Evolutionary conservation across 371 early-diverging fungal species (phyloP), one percentile per base, ranked within the genome.

Genomic region (Apophysomyces ossiformis): DNA sequence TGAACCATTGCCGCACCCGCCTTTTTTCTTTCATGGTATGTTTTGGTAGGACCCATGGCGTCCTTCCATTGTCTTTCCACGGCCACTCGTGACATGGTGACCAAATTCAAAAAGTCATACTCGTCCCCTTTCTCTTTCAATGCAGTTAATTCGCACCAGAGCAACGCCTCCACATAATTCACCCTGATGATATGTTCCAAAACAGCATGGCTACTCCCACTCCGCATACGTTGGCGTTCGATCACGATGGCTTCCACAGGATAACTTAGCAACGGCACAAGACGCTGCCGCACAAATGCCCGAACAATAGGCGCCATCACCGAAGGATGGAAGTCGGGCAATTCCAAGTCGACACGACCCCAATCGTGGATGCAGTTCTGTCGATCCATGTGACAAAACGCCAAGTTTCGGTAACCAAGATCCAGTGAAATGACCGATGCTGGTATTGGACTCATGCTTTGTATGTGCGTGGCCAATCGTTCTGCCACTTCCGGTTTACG

Each of bases 391-490:
- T 81, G 81, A 12, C 85, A 86, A 72, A 87, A 88, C 0, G 89
- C 92, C 1, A 92, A 73, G 67, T 92, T 91, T 13, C 86, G 81
- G 62, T 86, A 86, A 0, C 93, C 93, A 47, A 92, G 79, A 69
- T 92, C 93, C 45, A 92, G 84, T 0, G 93, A 92, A 2, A 92
- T 69, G 6, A 92, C 71, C 0, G 83, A 76, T 5, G 43, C 41
- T 2, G 77, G 80, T 2, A 83, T 35, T 13, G 6, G 13, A 0
- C n/a, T 0, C n/a, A 45, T 5, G 5, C 16, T 45, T 45, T 45
- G 13, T 18, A 45, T 6, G 15, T 45, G 46, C 13, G 13, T 12
- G 13, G n/a, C 46, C 13, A 45, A 45, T 13, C 46, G 46, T 7
- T 45, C 46, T 45, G 46, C 46, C 46, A 45, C 6, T 18, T 45